phyloP scores from a whole-genome alignment of 257 asterid species.

The Jacaranda mimosifolia region DNA sequence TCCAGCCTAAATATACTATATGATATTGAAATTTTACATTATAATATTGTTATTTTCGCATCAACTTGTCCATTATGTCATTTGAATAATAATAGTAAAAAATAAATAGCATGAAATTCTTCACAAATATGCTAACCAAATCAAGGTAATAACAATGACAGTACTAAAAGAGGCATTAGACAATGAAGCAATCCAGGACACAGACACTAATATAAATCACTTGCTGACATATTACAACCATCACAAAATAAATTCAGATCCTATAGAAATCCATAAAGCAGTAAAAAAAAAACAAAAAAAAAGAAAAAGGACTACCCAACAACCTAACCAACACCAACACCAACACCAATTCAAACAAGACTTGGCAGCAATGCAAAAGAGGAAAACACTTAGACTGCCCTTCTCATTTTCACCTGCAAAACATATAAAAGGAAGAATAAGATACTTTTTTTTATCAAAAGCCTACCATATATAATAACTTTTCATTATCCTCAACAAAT shows the following conservation, averaged over 20 bases:
- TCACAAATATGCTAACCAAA: not conserved
- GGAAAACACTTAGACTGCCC: not conserved
- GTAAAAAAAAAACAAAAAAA: not conserved
- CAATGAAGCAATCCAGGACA: not conserved
- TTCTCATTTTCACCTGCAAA: conserved; percentile 24
- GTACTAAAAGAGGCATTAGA: not conserved
- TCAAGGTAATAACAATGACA: not conserved
- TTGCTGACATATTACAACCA: not conserved
- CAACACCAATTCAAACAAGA: not conserved
- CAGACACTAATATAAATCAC: not conserved
- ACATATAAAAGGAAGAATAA: not conserved
- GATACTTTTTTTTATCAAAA: not conserved
- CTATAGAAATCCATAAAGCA: not conserved
- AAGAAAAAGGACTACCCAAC: not conserved
- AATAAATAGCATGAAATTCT: not conserved
- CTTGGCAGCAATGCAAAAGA: not conserved
- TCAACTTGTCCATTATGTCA: too few relatives aligned
- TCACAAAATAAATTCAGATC: not conserved
- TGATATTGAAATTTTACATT: too few relatives aligned
- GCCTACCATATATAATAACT: not conserved
- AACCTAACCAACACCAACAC: not conserved
- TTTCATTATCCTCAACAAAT: not conserved
- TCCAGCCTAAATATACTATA: too few relatives aligned
- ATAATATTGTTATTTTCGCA: too few relatives aligned
- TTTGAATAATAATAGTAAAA: too few relatives aligned